These are phyloP conservation scores for Aureobasidium lini DNA, from an alignment of 2,329 filamentous ascomycete genomes.

Conservation along the genomic window DNA sequence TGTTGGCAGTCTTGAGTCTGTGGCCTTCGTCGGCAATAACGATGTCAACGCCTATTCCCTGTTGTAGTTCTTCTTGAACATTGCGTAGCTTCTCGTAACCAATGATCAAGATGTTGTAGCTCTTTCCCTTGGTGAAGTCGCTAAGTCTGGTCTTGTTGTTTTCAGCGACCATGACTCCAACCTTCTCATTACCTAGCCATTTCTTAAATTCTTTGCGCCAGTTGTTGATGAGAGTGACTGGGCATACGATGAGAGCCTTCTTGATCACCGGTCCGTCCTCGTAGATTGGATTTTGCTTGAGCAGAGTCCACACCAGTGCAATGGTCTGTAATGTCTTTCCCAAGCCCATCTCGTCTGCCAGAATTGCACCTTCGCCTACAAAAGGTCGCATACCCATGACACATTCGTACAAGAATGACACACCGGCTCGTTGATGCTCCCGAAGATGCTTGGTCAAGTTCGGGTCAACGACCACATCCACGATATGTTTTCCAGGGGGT, in stretches of 20 bases:
- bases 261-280: constrained; percentile 54
- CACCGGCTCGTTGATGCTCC: constrained; percentile 61
- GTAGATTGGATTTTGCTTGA: constrained; percentile 63
- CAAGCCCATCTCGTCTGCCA: constrained; percentile 70
- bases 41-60: constrained; percentile 58
- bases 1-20: constrained; percentile 59
- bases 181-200: constrained; percentile 63
- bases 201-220: constrained; percentile 68
- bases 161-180: constrained; percentile 60
- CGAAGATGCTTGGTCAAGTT: constrained; percentile 55
- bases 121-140: constrained; percentile 61
- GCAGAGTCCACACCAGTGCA: constrained; percentile 60
- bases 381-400: constrained; percentile 64
- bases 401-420: constrained; percentile 66
- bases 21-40: constrained; percentile 65
- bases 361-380: constrained; percentile 60
- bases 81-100: constrained; percentile 63
- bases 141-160: constrained; percentile 54
- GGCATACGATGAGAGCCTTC: constrained; percentile 66
- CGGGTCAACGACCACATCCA: constrained; percentile 67
- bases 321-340: constrained; percentile 70
- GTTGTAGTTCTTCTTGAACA: constrained; percentile 58
- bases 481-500: constrained; percentile 56
- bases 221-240: constrained; percentile 64
- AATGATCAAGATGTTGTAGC: constrained; percentile 65